phyloP scores from a whole-genome alignment of 2,329 filamentous ascomycete species.

The Dryadomyces quercivorus region DNA sequence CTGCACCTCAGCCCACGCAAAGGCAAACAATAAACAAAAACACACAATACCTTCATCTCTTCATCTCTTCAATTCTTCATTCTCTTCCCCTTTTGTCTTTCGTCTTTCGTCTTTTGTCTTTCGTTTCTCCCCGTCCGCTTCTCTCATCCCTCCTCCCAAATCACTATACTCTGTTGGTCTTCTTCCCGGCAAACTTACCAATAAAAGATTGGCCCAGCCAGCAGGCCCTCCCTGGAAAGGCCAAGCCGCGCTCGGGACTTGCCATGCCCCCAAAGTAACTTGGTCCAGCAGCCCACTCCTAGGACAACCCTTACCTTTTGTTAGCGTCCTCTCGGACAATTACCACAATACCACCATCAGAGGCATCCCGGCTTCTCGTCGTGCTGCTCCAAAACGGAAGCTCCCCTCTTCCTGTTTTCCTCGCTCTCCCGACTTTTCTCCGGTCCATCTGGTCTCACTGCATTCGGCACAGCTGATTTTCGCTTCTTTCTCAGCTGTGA shows the following conservation, averaged over 20 bases:
- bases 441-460: not conserved
- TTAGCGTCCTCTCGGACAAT: slow-evolving; percentile 9
- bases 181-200: not conserved
- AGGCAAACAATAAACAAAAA: not conserved
- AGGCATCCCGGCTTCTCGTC: not conserved
- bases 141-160: not conserved
- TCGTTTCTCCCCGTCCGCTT: too few relatives aligned
- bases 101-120: not conserved
- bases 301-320: not conserved
- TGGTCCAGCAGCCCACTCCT: not conserved
- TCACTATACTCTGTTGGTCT: not conserved
- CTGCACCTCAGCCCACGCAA: not conserved
- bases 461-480: not conserved
- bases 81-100: not conserved
- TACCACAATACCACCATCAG: not conserved
- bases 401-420: not conserved
- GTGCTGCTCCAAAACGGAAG: not conserved
- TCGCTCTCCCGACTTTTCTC: not conserved
- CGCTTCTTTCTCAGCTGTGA: not conserved
- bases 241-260: not conserved
- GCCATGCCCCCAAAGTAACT: not conserved
- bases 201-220: not conserved
- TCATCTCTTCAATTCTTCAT: not conserved
- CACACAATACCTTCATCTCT: not conserved
- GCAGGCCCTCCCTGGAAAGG: not conserved